A percentile compares a stretch with the other conserved stretches of the same genome.
phyloP scores from a whole-genome alignment of 805 yeast genomes.

The Candida maesae region DNA sequence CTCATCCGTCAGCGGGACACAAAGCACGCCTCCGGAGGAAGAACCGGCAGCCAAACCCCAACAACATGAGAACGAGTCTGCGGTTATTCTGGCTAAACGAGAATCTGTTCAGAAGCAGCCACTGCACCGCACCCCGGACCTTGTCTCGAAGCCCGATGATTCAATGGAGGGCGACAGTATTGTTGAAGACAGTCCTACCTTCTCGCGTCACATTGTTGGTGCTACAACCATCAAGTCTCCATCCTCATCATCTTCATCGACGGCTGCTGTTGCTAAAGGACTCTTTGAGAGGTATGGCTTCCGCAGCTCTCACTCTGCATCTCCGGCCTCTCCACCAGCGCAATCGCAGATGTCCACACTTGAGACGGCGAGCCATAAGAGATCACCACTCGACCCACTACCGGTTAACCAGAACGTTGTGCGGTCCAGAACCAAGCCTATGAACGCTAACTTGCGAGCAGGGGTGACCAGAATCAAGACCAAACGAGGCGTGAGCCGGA shows the following conservation, averaged over 20 bases:
- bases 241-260: neutral
- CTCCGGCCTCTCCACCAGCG: neutral
- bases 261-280: conserved; percentile 2
- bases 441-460: neutral
- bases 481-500: conserved; percentile 7
- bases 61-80: too few relatives aligned
- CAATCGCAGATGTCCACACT: neutral
- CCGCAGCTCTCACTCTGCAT: neutral
- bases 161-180: conserved; percentile 5
- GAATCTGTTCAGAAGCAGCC: neutral
- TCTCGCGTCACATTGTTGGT: neutral
- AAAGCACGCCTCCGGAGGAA: neutral
- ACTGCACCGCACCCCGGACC: neutral
- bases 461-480: conserved; percentile 7
- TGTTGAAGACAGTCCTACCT: conserved; percentile 6
- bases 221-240: conserved; percentile 1
- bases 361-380: too few relatives aligned
- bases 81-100: too few relatives aligned
- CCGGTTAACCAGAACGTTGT: neutral
- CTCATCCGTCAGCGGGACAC: neutral
- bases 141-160: neutral
- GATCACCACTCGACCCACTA: neutral
- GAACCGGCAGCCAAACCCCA: too few relatives aligned
- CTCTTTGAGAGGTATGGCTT: conserved; percentile 17
- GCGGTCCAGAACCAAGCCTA: neutral